Evolutionary conservation across 306 rosid genomes (phyloP).

Genomic region (Inga leiocalycina): DNA sequence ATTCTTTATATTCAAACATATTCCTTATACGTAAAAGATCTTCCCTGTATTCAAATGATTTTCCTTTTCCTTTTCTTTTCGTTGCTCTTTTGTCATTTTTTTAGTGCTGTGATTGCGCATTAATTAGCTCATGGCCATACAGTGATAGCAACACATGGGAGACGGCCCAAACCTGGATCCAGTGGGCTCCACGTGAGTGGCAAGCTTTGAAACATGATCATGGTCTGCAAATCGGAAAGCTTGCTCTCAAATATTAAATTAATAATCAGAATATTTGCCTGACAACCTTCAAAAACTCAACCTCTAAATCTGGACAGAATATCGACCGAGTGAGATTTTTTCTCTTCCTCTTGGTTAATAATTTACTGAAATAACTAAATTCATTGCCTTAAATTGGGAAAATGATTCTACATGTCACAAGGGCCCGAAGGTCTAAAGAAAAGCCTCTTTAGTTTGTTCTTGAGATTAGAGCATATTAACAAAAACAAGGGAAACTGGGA

Average conservation of each 20-base stretch:
- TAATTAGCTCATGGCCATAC: not conserved
- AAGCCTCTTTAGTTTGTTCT: not conserved
- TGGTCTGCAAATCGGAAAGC: conserved; percentile 26
- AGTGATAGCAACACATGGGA: not conserved
- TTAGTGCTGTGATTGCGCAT: conserved; percentile 15
- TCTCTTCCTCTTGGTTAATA: not conserved
- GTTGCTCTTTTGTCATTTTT: not conserved
- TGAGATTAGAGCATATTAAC: conserved; percentile 24
- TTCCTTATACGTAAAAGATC: too few relatives aligned
- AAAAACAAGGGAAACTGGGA: not conserved
- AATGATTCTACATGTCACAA: not conserved
- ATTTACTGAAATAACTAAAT: not conserved
- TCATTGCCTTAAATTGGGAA: conserved; percentile 30
- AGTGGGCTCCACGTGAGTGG: conserved; percentile 36
- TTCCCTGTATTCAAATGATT: too few relatives aligned
- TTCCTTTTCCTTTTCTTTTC: too few relatives aligned
- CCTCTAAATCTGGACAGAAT: conserved; percentile 2
- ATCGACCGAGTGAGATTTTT: not conserved
- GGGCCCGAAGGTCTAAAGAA: conserved; percentile 38
- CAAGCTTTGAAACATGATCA: conserved; percentile 12
- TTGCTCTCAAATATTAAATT: not conserved
- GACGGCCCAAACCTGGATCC: conserved; percentile 18
- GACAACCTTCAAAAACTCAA: not conserved
- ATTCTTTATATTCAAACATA: too few relatives aligned
- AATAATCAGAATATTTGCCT: conserved; percentile 17